These are phyloP conservation scores for Prosopis cineraria DNA, from an alignment of 306 rosid genomes.

Conservation along the genomic window DNA sequence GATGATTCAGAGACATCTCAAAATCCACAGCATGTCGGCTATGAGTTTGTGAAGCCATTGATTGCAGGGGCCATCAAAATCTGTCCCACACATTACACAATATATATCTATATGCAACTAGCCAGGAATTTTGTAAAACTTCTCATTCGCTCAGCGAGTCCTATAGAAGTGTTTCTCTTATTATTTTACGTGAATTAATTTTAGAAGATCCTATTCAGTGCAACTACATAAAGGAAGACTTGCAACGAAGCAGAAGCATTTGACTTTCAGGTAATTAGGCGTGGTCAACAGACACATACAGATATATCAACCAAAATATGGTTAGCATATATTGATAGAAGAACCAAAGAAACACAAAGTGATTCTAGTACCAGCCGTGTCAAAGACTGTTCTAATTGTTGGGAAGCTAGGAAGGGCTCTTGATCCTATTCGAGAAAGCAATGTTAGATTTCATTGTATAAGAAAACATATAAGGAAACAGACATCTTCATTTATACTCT, in stretches of 20 bases:
- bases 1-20: neutral
- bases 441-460: neutral
- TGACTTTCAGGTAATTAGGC: neutral
- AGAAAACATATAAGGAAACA: neutral
- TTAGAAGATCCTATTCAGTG: too few species aligned
- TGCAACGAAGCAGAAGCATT: neutral
- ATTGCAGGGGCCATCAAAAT: conserved; percentile 46
- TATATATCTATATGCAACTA: too few species aligned
- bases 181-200: neutral
- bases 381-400: neutral
- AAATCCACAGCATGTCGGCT: conserved; percentile 7
- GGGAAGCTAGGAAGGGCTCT: neutral
- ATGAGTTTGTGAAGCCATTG: neutral
- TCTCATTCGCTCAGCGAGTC: neutral
- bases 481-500: neutral
- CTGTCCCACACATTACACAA: conserved; percentile 46
- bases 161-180: neutral
- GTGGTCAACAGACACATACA: neutral
- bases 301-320: neutral
- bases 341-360: neutral
- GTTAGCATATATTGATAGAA: neutral
- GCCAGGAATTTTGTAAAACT: neutral
- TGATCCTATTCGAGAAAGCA: neutral
- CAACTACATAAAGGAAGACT: too few species aligned
- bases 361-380: neutral